Conservation (phyloP, 768 basidiomycete genomes). For the Auricularia cornea region DNA sequence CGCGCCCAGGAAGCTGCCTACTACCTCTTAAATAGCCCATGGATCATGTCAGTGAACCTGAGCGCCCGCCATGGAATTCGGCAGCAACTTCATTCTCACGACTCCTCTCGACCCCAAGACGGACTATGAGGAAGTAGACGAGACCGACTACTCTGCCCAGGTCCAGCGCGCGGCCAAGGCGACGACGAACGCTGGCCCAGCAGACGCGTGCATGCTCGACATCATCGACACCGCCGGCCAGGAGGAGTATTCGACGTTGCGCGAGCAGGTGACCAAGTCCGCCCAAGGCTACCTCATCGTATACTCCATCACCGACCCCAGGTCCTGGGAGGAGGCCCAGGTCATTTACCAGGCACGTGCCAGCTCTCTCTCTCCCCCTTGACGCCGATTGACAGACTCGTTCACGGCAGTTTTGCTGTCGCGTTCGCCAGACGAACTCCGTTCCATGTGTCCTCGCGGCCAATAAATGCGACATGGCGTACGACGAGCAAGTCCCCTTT, state of each 20-base stretch:
- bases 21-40: too few relatives aligned
- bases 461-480: neutral
- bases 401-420: neutral
- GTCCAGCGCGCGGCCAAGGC: neutral
- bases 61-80: neutral
- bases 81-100: slow-evolving; percentile 1
- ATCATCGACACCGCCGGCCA: slow-evolving; percentile 5
- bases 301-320: neutral
- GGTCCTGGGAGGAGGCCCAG: slow-evolving; percentile 1
- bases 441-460: neutral
- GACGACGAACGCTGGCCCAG: neutral
- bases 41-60: too few relatives aligned
- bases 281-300: neutral
- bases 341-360: neutral
- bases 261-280: neutral
- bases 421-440: neutral
- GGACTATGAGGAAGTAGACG: slow-evolving; percentile 3
- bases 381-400: neutral
- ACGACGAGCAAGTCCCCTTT: neutral
- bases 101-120: neutral
- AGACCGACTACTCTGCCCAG: neutral
- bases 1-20: too few relatives aligned
- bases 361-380: neutral
- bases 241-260: slow-evolving; percentile 1
- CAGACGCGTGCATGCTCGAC: slow-evolving; percentile 1